Conservation (phyloP, 2,329 filamentous ascomycete genomes). For the Chaetothyriales sp. region DNA sequence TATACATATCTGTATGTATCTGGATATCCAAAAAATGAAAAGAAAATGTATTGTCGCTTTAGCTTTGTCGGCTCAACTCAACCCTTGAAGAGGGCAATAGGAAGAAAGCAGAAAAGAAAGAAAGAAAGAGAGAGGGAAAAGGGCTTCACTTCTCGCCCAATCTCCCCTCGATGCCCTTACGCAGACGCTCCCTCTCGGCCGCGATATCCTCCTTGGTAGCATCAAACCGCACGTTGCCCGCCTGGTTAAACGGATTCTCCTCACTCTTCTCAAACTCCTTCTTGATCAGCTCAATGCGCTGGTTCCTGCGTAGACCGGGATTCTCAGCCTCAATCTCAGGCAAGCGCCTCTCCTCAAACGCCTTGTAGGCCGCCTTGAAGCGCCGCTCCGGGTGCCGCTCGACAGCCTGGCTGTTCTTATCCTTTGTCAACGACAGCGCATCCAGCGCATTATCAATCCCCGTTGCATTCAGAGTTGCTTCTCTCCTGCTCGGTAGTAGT, state of each 20-base stretch:
- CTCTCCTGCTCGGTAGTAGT: no score
- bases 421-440: conserved; percentile 55
- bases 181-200: conserved; percentile 50
- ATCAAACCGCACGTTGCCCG: conserved; percentile 56
- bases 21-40: neutral
- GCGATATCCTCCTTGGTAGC: conserved; percentile 61
- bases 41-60: neutral
- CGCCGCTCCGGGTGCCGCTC: conserved; percentile 80
- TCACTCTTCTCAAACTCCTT: conserved; percentile 93
- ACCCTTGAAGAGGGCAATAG: neutral
- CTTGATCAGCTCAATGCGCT: conserved; percentile 66
- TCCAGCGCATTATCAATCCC: conserved; percentile 92
- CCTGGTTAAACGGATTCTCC: conserved; percentile 89
- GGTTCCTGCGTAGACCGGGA: conserved; percentile 62
- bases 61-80: neutral
- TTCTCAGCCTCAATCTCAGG: conserved; percentile 76
- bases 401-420: conserved; percentile 49
- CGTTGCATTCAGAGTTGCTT: conserved; percentile 56
- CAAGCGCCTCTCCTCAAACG: conserved; percentile 66
- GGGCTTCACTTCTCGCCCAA: conserved; percentile 28
- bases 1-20: neutral
- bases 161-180: conserved; percentile 57
- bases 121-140: neutral
- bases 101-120: neutral
- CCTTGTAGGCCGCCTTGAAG: conserved; percentile 71